A percentile compares a stretch with the other conserved stretches of the same genome.
These are phyloP conservation scores for Dittrichia graveolens DNA, from an alignment of 129 eudicot species.

Conservation along the genomic window DNA sequence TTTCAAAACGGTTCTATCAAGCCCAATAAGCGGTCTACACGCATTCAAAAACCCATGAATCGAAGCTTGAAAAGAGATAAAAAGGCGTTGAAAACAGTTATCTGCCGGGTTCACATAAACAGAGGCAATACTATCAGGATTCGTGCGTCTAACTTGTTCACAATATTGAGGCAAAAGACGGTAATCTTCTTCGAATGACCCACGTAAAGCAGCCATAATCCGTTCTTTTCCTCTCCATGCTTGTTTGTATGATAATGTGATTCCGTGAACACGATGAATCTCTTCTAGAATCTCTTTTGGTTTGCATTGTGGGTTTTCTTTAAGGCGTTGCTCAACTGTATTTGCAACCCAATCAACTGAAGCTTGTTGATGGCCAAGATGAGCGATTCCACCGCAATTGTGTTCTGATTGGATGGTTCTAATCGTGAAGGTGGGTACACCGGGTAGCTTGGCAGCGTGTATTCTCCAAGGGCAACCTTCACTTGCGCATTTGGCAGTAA, in stretches of 20 bases:
- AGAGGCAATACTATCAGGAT: conserved; percentile 82
- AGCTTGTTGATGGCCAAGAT: conserved; percentile 95
- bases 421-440: conserved; percentile 83
- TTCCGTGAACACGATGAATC: conserved; percentile 78
- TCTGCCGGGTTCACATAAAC: conserved; percentile 71
- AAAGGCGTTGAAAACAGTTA: conserved; percentile 78
- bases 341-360: conserved; percentile 96
- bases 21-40: conserved; percentile 83
- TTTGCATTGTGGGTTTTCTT: conserved; percentile 79
- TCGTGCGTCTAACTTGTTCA: conserved; percentile 78
- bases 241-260: conserved; percentile 89
- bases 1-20: conserved; percentile 64
- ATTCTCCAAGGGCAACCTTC: conserved; percentile 95
- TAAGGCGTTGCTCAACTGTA: conserved; percentile 65
- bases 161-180: conserved; percentile 83
- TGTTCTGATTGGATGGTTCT: conserved; percentile 74
- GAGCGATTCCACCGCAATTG: conserved; percentile 81
- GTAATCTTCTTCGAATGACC: conserved; percentile 83
- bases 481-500: conserved; percentile 78
- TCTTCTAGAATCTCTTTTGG: conserved; percentile 94
- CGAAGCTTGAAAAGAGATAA: conserved; percentile 81
- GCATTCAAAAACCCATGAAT: conserved; percentile 80
- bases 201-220: conserved; percentile 84
- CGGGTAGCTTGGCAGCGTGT: conserved; percentile 90
- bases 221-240: conserved; percentile 96